Evolutionary conservation across 2,329 filamentous ascomycete genomes (phyloP), one percentile per base, ranked within the genome.

Genomic region (Phoma herbarum): DNA sequence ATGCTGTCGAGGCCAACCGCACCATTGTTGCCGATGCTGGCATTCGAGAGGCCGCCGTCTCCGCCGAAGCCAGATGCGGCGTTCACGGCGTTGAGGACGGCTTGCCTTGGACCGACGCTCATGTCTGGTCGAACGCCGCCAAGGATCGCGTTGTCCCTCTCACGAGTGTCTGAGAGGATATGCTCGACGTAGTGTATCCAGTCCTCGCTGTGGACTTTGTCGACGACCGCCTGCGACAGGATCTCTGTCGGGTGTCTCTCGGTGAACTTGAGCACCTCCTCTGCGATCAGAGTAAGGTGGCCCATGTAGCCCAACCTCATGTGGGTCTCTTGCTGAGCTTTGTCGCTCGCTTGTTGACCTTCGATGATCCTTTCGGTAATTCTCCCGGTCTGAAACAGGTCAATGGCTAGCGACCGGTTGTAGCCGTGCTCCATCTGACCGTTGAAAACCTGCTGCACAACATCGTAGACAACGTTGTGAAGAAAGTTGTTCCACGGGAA

Each of bases 401-500:
- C 94, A 59, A 97, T 90, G 12, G 95, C 94, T 50, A 99, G 82
- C 46, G 88, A 89, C 11, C 92, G 89, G 77, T 99, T 99, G 80
- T 90, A 97, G 26, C 95, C 93, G 60, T 93, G 90, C 68, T 98
- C 94, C 91, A 99, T 97, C 0, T 93, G 93, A 9, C 95, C 95
- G 74, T 99, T 99, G 78, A 99, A 98, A 1, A 99, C 95, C 81
- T 99, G 95, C 77, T 99, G 95, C 42, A 99, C 92, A 72, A 99
- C 93, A 76, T 99, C 95, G 75, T 99, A 99, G 46, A 99, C 95
- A 42, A 99, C 95, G 73, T 99, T 99, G 79, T 99, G 95, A 43
- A 99, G 85, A 74, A 99, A 99, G 77, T 99, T 99, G 79, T 99
- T 99, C 95, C 95, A 99, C 1, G 95, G 94, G 72, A 98, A 99